phyloP scores from a whole-genome alignment of 768 basidiomycete genomes.

The Boletus vermiculosoides region DNA sequence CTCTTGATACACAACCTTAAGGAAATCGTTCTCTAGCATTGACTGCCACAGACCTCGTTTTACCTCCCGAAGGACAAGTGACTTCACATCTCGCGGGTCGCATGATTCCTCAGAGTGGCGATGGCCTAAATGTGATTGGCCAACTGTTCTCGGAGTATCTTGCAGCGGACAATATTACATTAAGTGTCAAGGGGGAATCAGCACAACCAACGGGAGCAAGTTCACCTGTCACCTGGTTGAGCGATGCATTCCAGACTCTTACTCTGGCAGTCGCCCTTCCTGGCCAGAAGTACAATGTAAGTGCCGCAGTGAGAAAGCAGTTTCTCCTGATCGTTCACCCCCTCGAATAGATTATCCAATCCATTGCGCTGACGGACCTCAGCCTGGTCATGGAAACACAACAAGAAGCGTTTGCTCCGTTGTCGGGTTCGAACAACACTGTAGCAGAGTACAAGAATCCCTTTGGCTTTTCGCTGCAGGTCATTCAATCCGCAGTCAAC shows the following conservation, averaged over 20 bases:
- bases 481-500: conserved; percentile 52
- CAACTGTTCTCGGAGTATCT: conserved; percentile 66
- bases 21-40: conserved; percentile 43
- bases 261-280: conserved; percentile 60
- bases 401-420: conserved; percentile 57
- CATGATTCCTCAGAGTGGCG: conserved; percentile 61
- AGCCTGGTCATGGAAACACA: conserved; percentile 49
- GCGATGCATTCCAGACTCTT: conserved; percentile 66
- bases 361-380: conserved; percentile 59
- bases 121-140: conserved; percentile 52
- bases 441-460: conserved; percentile 67
- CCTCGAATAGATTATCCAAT: conserved; percentile 52
- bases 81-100: conserved; percentile 58
- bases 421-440: conserved; percentile 55
- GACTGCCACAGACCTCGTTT: conserved; percentile 45
- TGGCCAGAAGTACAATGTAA: conserved; percentile 54
- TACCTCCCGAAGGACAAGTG: conserved; percentile 49
- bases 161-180: conserved; percentile 59
- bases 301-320: conserved; percentile 6
- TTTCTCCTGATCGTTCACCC: background rate
- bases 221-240: conserved; percentile 59
- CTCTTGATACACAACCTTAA: background rate
- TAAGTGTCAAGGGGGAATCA: conserved; percentile 56
- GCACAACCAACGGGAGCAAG: conserved; percentile 57
- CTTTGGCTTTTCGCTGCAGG: conserved; percentile 73